Percentiles rank a stretch among this genome's conserved stretches.
phyloP scores from a whole-genome alignment of 2,329 filamentous ascomycete genomes.

The Ophiocordyceps sinensis region DNA sequence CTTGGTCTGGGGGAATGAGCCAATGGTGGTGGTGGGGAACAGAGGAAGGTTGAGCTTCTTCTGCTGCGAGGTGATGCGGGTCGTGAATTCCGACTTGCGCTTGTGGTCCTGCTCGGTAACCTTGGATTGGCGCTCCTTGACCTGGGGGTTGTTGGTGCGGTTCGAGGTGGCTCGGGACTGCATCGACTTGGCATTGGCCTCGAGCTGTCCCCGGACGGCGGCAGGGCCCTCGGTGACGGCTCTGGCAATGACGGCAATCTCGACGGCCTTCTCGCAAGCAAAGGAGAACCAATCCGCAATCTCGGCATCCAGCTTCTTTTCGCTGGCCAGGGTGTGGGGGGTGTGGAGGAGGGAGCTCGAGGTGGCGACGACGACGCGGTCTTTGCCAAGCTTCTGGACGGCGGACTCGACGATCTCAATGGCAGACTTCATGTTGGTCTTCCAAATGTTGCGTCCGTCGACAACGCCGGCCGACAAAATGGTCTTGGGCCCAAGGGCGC shows the following conservation, averaged over 20 bases:
- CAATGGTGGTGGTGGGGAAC: slow-evolving; percentile 98
- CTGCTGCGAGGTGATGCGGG: slow-evolving; percentile 77
- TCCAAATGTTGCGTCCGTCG: slow-evolving; percentile 99
- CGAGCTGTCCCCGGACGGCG: slow-evolving; percentile 72
- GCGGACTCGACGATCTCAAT: slow-evolving; percentile 84
- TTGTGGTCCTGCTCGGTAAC: slow-evolving; percentile 77
- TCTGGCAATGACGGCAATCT: slow-evolving; percentile 90
- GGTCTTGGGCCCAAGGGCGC: slow-evolving; percentile 75
- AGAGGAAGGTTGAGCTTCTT: slow-evolving; percentile 83
- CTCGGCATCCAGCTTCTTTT: slow-evolving; percentile 95
- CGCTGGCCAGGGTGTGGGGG: slow-evolving; percentile 90
- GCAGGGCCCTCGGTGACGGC: slow-evolving; percentile 87
- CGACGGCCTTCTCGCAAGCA: slow-evolving; percentile 82
- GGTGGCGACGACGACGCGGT: slow-evolving; percentile 91
- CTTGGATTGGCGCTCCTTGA: slow-evolving; percentile 91
- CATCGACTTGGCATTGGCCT: slow-evolving; percentile 93
- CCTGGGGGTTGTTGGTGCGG: slow-evolving; percentile 91
- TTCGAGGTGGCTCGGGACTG: slow-evolving; percentile 81
- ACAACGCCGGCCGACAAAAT: slow-evolving; percentile 91
- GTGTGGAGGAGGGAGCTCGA: slow-evolving; percentile 97
- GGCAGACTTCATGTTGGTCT: slow-evolving; percentile 95
- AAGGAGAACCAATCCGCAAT: slow-evolving; percentile 98
- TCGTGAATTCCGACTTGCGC: slow-evolving; percentile 79
- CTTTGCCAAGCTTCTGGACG: slow-evolving; percentile 89
- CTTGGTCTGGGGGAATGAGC: slow-evolving; percentile 98